A percentile compares a stretch with the other conserved stretches of the same genome.
These are phyloP conservation scores for Amanita molliuscula DNA, from an alignment of 768 basidiomycete genomes.

Conservation along the genomic window DNA sequence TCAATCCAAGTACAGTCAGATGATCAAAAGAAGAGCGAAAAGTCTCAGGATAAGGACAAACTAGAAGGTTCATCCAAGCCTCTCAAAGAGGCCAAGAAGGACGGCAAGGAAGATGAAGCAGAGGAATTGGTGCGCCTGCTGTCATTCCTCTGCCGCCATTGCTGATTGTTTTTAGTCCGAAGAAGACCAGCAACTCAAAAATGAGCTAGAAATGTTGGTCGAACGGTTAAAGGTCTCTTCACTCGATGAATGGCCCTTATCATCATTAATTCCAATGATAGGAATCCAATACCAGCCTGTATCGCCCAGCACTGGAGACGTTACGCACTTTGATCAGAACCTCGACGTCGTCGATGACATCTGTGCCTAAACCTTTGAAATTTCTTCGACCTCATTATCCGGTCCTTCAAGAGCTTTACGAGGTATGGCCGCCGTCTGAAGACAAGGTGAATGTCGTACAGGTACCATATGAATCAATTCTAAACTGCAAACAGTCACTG, in stretches of 20 bases:
- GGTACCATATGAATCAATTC: neutral
- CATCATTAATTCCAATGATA: slow-evolving; percentile 22
- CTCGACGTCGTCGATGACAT: slow-evolving; percentile 98
- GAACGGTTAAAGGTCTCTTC: slow-evolving; percentile 77
- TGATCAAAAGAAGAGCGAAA: slow-evolving; percentile 65
- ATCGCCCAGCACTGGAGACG: slow-evolving; percentile 87
- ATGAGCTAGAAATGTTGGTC: slow-evolving; percentile 93
- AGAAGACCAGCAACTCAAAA: slow-evolving; percentile 88
- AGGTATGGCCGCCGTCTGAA: slow-evolving; percentile 68
- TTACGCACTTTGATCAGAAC: slow-evolving; percentile 90
- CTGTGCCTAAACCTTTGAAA: slow-evolving; percentile 97
- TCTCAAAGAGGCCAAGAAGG: slow-evolving; percentile 38
- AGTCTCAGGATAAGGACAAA: slow-evolving; percentile 39
- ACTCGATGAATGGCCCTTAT: slow-evolving; percentile 1
- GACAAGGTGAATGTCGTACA: slow-evolving; percentile 44
- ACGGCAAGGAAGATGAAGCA: slow-evolving; percentile 47
- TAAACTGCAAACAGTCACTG: slow-evolving; percentile 46
- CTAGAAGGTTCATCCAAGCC: slow-evolving; percentile 46
- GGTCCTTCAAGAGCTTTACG: slow-evolving; percentile 73
- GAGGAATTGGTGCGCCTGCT: slow-evolving; percentile 66
- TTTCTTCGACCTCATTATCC: slow-evolving; percentile 94
- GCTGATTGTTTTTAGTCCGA: slow-evolving; percentile 54
- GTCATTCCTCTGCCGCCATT: neutral
- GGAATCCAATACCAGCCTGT: slow-evolving; percentile 83
- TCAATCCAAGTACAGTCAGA: slow-evolving; percentile 57